Evolutionary conservation across 208 protist species (phyloP).

Genomic region (Trypanosomatidae sp.): DNA sequence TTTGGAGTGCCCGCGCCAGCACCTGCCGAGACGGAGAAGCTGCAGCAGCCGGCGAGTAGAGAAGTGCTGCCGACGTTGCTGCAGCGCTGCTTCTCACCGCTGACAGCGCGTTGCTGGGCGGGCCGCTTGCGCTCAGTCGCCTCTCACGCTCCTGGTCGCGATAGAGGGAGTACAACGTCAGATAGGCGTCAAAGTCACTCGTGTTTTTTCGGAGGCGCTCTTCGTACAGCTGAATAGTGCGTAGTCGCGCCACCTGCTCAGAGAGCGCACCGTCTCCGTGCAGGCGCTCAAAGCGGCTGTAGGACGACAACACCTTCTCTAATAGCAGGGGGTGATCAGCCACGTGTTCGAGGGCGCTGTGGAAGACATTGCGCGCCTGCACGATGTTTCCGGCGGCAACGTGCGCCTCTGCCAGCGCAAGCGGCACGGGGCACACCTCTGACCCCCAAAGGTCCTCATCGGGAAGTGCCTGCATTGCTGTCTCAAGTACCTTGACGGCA

Average conservation of each 20-base stretch:
- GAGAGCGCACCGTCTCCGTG: constrained; percentile 41
- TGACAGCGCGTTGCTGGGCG: neutral
- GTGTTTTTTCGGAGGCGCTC: constrained; percentile 50
- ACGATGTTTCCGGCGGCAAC: constrained; percentile 23
- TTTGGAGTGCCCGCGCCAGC: constrained; percentile 18
- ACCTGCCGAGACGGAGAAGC: constrained; percentile 14
- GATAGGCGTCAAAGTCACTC: constrained; percentile 62
- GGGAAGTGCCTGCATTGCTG: constrained; percentile 73
- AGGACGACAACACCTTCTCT: constrained; percentile 62
- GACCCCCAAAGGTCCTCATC: constrained; percentile 39
- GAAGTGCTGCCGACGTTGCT: neutral
- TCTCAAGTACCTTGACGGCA: constrained; percentile 62
- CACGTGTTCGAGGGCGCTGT: constrained; percentile 45
- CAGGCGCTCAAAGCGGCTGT: constrained; percentile 66
- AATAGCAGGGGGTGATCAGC: constrained; percentile 22
- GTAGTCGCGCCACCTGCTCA: constrained; percentile 32
- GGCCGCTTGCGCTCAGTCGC: neutral
- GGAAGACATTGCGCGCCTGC: constrained; percentile 55
- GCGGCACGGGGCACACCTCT: constrained; percentile 64
- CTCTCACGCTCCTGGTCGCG: constrained; percentile 36
- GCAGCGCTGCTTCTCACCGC: neutral
- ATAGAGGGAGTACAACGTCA: constrained; percentile 74
- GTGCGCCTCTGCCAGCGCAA: constrained; percentile 61
- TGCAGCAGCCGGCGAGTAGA: neutral
- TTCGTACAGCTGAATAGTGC: constrained; percentile 64